Evolutionary conservation across 208 protist genomes (phyloP).

Genomic region (Trypanosomatidae sp.): DNA sequence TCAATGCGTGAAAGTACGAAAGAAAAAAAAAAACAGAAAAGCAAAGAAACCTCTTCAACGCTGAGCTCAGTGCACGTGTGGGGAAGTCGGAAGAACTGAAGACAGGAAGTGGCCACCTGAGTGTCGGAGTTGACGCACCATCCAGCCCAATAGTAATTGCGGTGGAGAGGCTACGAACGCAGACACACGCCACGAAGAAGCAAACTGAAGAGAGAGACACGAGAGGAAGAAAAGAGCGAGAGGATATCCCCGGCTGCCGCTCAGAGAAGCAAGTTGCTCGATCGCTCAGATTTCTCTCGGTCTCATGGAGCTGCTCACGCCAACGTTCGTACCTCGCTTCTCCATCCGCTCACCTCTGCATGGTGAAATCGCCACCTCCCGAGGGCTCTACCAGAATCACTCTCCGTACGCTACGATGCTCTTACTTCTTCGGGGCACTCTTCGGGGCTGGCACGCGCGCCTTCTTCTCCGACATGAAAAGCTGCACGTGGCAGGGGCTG

Average conservation of each 20-base stretch:
- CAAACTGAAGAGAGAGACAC: neutral
- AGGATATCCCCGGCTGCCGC: neutral
- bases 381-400: neutral
- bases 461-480: conserved; percentile 85
- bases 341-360: neutral
- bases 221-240: neutral
- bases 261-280: neutral
- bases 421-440: conserved; percentile 79
- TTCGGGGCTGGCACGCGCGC: conserved; percentile 74
- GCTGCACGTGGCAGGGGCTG: conserved; percentile 90
- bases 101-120: neutral
- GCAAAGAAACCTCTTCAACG: conserved; percentile 7
- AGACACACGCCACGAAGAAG: conserved; percentile 3
- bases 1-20: neutral
- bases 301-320: neutral
- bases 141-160: neutral
- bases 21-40: conserved; percentile 6
- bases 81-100: neutral
- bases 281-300: neutral
- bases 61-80: neutral
- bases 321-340: neutral
- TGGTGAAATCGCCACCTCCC: neutral
- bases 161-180: neutral
- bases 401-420: neutral
- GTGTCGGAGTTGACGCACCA: neutral